Evolutionary conservation across 2,329 filamentous ascomycete species (phyloP), one percentile per base, ranked within the genome.

Genomic region (Aspergillus sclerotialis): DNA sequence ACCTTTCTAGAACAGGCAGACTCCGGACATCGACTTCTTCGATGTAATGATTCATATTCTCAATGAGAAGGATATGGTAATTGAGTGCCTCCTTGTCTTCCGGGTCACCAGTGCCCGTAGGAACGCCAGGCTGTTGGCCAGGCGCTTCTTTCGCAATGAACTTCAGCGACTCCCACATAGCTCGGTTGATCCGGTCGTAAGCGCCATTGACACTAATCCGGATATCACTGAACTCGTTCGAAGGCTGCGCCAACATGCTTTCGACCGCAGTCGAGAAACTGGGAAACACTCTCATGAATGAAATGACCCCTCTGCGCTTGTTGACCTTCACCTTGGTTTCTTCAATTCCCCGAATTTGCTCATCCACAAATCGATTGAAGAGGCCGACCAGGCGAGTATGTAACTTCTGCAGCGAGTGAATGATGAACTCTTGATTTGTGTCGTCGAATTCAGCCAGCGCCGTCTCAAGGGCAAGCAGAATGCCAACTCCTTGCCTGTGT

Each of bases 281-380:
- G 0, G 90, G 92, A 69, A 96, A 96, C 26, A 90, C 82, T 44
- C 86, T 84, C 69, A 96, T 90, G 61, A 96, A 96, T 11, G 82
- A 81, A 50, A 96, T 95, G 37, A 98, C 86, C 8, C 92, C 90
- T 66, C 93, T 95, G 47, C 92, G 83, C 70, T 96, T 96, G 70
- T 94, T 95, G 64, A 95, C 88, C 69, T 95, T 95, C 60, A 98
- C 90, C 64, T 96, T 96, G 25, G 89, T 96, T 42, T 96, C 92
- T 63, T 96, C 92, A 44, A 96, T 94, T 4, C 88, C 89, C 16
- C 86, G 84, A 39, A 96, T 84, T 58, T 98, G 92, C 44, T 94
- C 87, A 46, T 96, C 90, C 7, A 96, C 79, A 50, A 96, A 95
- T 43, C 85, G 87, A 41, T 75, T 80, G 66, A 94, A 95, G 3